Evolutionary conservation across 169 alveolate species (phyloP), one percentile per base, ranked within the genome.

Genomic region (Condylostoma magnum): DNA sequence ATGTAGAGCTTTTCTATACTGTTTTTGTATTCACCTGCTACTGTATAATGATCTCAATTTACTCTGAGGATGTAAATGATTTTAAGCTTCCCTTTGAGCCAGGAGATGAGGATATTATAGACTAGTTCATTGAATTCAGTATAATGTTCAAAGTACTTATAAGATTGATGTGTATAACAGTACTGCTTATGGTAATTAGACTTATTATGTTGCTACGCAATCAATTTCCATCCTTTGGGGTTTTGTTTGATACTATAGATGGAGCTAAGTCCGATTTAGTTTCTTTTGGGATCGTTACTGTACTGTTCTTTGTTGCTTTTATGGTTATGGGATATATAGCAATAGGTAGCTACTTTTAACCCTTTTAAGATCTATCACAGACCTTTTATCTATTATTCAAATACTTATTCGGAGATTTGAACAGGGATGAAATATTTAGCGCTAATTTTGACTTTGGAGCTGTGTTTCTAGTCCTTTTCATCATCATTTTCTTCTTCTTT

Each of bases 181-280:
- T 57, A 0, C 53, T 78, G n/a, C 38, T 78, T 33, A 55, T 66
- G 1, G 44, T 56, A 22, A 53, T 78, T 15, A 69, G 71, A 33
- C 47, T 60, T 38, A 3, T 70, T 1, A 65, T 66, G 54, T 25
- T 71, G 15, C 51, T 78, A 10, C 57, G 44, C 50, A 44, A 43
- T n/a, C 30, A 57, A 20, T 78, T 78, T 28, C 85, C 85, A 2
- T 70, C 85, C 0, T 78, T 78, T 71, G 81, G 85, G 12, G 81
- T 78, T n/a, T 63, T 78, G 6, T 78, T 78, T 36, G 77, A 69
- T 12, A 78, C 85, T 6, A 52, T 78, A 5, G 18, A 46, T 22
- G 46, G 37, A 37, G 77, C 85, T 3, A 69, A 69, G 34, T 12
- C 18, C 3, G 76, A 78, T 6, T 22, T 78, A 4, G 34, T 71